These are phyloP conservation scores for Plasmodium billcollinsi DNA, from an alignment of 169 alveolate genomes.

Conservation along the genomic window DNA sequence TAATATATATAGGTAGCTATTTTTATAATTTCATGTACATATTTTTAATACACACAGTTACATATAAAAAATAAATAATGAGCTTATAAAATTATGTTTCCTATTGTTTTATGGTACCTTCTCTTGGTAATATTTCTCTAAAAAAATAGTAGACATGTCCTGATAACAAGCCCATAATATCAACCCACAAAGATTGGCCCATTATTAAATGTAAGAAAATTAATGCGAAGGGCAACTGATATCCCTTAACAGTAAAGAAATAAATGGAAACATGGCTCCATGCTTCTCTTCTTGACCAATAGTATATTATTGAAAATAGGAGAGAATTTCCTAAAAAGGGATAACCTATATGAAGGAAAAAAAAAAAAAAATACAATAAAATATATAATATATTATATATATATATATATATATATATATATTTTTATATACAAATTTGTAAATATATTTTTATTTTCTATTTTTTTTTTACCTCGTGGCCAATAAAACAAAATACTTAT, in stretches of 20 bases:
- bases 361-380: neutral
- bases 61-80: too few species aligned
- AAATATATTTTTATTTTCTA: slow-evolving; percentile 18
- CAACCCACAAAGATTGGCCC: slow-evolving; percentile 90
- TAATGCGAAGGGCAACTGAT: slow-evolving; percentile 91
- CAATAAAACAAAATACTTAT: slow-evolving; percentile 85
- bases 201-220: slow-evolving; percentile 89
- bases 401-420: neutral
- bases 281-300: slow-evolving; percentile 91
- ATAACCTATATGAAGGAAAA: slow-evolving; percentile 70
- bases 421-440: neutral
- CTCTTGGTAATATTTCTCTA: slow-evolving; percentile 89
- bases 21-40: neutral
- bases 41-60: neutral
- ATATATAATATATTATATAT: neutral
- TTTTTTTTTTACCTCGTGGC: slow-evolving; percentile 83
- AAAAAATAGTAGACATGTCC: slow-evolving; percentile 89
- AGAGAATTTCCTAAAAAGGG: slow-evolving; percentile 86
- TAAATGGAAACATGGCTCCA: slow-evolving; percentile 88
- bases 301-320: slow-evolving; percentile 88
- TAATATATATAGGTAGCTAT: neutral
- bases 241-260: slow-evolving; percentile 89
- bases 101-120: slow-evolving; percentile 68
- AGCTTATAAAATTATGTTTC: too few species aligned
- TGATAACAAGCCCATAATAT: slow-evolving; percentile 90